Evolutionary conservation across 2,329 filamentous ascomycete genomes (phyloP).

Genomic region (Botryotinia calthae): DNA sequence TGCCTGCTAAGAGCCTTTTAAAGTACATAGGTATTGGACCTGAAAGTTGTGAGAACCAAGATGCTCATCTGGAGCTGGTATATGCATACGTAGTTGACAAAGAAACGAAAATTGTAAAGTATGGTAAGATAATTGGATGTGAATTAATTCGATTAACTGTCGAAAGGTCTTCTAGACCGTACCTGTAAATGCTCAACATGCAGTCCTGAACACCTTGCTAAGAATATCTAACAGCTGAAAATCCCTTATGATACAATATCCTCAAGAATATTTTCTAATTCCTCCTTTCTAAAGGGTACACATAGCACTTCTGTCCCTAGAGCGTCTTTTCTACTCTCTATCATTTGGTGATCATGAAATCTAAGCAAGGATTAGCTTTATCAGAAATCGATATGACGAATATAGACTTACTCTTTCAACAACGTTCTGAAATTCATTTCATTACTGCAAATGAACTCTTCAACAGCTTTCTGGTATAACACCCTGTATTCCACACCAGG

Average conservation of each 20-base stretch:
- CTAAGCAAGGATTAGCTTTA: slow-evolving; percentile 42
- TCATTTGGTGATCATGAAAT: slow-evolving; percentile 97
- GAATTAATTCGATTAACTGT: neutral
- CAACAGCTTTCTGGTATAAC: slow-evolving; percentile 90
- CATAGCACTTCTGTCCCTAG: slow-evolving; percentile 82
- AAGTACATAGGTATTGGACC: neutral
- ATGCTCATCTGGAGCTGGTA: neutral
- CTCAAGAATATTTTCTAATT: slow-evolving; percentile 84
- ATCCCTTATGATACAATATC: slow-evolving; percentile 49
- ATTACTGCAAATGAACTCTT: slow-evolving; percentile 95
- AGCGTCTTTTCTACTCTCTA: slow-evolving; percentile 81
- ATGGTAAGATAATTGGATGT: neutral
- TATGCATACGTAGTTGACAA: neutral
- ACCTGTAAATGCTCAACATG: slow-evolving; percentile 7
- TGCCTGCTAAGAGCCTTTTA: neutral
- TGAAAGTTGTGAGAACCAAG: neutral
- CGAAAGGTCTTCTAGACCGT: neutral
- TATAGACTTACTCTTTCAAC: slow-evolving; percentile 72
- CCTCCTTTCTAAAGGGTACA: slow-evolving; percentile 81
- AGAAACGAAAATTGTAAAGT: neutral
- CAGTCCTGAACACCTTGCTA: slow-evolving; percentile 20
- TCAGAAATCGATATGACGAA: slow-evolving; percentile 31
- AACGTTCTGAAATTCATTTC: slow-evolving; percentile 94
- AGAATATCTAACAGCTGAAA: slow-evolving; percentile 13
- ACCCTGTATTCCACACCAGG: slow-evolving; percentile 83